Evolutionary conservation across 139 green algal species (phyloP).

Genomic region (Haematococcus lacustris): DNA sequence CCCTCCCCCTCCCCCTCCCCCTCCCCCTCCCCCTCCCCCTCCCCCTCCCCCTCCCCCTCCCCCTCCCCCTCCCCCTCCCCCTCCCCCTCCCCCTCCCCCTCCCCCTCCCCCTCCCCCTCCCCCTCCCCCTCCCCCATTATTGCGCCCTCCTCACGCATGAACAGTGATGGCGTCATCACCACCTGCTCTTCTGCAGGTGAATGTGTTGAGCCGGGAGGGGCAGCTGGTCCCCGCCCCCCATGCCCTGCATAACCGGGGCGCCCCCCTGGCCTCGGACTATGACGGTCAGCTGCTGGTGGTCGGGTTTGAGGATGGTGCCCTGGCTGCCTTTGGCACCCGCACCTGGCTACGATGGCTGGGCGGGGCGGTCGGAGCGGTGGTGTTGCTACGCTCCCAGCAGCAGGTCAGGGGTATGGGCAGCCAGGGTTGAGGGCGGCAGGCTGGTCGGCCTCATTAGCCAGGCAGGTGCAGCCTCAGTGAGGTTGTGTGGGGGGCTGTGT

Average conservation of each 20-base stretch:
- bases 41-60: no score
- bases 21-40: no score
- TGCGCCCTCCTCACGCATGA: no score
- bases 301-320: constrained; percentile 21
- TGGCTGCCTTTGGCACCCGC: constrained; percentile 13
- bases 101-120: no score
- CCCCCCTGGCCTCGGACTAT: constrained; percentile 13
- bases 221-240: constrained; percentile 7
- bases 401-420: constrained; percentile 4
- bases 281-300: constrained; percentile 10
- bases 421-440: background rate
- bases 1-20: no score
- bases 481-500: background rate
- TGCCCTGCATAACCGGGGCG: constrained; percentile 7
- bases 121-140: no score
- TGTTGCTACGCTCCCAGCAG: background rate
- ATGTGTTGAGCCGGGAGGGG: constrained; percentile 8
- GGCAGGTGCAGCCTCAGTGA: background rate
- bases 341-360: constrained; percentile 15
- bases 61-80: no score
- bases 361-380: constrained; percentile 14
- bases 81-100: no score
- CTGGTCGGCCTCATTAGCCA: background rate
- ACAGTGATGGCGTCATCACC: no score
- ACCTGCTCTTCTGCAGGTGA: constrained; percentile 16